Percentiles rank a stretch among this genome's conserved stretches.
Conservation (phyloP, 176 grass and related monocot species). For the Pontederia paniculata region DNA sequence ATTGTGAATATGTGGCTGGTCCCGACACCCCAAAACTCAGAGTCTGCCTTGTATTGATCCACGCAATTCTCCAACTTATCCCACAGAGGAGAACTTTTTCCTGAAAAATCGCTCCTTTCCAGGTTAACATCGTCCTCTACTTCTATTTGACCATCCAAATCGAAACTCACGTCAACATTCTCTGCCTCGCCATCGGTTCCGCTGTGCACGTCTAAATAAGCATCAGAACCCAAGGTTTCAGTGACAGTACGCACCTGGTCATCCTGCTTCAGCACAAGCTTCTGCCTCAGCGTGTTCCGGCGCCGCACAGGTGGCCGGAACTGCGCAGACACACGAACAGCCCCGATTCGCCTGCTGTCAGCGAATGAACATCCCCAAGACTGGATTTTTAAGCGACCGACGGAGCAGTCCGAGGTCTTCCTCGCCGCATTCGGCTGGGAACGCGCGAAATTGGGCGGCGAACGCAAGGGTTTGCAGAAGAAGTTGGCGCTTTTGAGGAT, state of each 20-base stretch:
- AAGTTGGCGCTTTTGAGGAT: conserved; percentile 5
- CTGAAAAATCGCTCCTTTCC: neutral
- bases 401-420: neutral
- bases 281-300: conserved; percentile 25
- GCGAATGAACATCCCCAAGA: conserved; percentile 21
- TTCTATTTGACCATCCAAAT: conserved; percentile 3
- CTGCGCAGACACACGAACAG: neutral
- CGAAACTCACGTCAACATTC: neutral
- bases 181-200: neutral
- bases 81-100: neutral
- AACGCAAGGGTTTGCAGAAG: conserved; percentile 12
- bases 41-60: conserved; percentile 13
- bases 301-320: conserved; percentile 12
- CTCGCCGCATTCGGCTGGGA: neutral
- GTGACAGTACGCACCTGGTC: conserved; percentile 28
- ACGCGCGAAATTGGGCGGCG: neutral
- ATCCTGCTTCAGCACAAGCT: neutral
- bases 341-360: conserved; percentile 5
- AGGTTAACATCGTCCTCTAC: conserved; percentile 5
- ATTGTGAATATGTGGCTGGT: conserved; percentile 11
- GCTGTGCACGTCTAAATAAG: neutral
- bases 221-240: conserved; percentile 6
- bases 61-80: conserved; percentile 18
- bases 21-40: conserved; percentile 8
- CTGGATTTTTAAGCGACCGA: conserved; percentile 1